These are phyloP conservation scores for Crithidia expoeki DNA, from an alignment of 208 protist genomes.

Conservation along the genomic window DNA sequence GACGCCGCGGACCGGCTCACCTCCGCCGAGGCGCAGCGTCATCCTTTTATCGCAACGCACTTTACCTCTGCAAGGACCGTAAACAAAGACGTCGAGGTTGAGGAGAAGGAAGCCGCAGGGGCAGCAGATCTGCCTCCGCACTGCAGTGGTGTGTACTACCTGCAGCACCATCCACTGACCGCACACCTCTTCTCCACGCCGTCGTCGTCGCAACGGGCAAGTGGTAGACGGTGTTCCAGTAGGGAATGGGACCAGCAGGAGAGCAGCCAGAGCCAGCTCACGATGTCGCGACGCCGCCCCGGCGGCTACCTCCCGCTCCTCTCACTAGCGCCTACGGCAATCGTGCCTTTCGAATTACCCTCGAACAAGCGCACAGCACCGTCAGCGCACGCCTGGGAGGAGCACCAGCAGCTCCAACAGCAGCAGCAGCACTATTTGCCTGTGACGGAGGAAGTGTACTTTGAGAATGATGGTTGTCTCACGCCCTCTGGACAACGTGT, in stretches of 20 bases:
- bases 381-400: conserved; percentile 29
- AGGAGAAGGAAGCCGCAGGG: not conserved
- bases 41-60: conserved; percentile 49
- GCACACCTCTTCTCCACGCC: conserved; percentile 15
- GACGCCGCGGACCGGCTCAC: conserved; percentile 62
- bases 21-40: conserved; percentile 50
- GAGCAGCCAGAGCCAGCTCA: not conserved
- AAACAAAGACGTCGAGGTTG: not conserved
- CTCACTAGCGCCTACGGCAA: conserved; percentile 9
- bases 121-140: not conserved
- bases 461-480: not conserved
- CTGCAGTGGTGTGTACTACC: conserved; percentile 45
- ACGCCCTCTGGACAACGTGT: conserved; percentile 5
- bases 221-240: not conserved
- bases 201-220: not conserved
- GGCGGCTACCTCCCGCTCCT: not conserved
- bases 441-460: not conserved
- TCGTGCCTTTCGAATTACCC: conserved; percentile 31
- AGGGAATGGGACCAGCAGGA: not conserved
- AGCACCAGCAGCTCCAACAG: conserved; percentile 24
- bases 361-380: conserved; percentile 28
- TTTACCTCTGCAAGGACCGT: conserved; percentile 1
- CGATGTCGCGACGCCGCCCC: not conserved
- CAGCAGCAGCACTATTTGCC: not conserved
- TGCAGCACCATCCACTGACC: conserved; percentile 47